Conservation (phyloP, 2,329 filamentous ascomycete species). For the Elsinoe batatas region DNA sequence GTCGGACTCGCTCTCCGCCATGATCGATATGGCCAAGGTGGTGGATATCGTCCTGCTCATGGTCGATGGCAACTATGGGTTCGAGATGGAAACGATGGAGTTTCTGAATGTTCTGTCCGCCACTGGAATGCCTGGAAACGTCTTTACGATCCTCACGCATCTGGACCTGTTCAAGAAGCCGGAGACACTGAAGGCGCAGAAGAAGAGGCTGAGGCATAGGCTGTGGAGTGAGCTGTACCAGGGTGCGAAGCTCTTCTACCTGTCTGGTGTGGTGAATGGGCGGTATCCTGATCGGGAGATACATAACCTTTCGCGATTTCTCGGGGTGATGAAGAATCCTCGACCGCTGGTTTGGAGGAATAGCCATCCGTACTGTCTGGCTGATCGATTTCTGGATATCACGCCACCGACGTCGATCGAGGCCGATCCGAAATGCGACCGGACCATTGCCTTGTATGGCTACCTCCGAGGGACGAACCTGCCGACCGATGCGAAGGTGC, state of each 20-base stretch:
- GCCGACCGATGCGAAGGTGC: conserved; percentile 72
- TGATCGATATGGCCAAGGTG: conserved; percentile 95
- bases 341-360: conserved; percentile 95
- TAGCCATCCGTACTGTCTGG: conserved; percentile 84
- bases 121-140: conserved; percentile 96
- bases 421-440: conserved; percentile 77
- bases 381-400: conserved; percentile 90
- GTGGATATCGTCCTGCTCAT: conserved; percentile 94
- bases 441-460: conserved; percentile 81
- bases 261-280: conserved; percentile 93
- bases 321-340: conserved; percentile 98
- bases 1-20: conserved; percentile 82
- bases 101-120: conserved; percentile 90
- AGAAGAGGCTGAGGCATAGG: conserved; percentile 90
- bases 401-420: conserved; percentile 90
- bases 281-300: conserved; percentile 94
- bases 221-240: conserved; percentile 97
- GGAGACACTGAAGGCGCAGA: conserved; percentile 80
- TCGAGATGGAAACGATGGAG: conserved; percentile 99
- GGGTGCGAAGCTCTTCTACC: conserved; percentile 91
- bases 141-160: conserved; percentile 94
- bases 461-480: conserved; percentile 95
- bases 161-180: conserved; percentile 92
- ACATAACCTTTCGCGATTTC: conserved; percentile 86
- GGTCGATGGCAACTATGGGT: conserved; percentile 98